A percentile compares a stretch with the other conserved stretches of the same genome.
phyloP scores from a whole-genome alignment of 441 rosid genomes.

The Pelargonium australe region DNA sequence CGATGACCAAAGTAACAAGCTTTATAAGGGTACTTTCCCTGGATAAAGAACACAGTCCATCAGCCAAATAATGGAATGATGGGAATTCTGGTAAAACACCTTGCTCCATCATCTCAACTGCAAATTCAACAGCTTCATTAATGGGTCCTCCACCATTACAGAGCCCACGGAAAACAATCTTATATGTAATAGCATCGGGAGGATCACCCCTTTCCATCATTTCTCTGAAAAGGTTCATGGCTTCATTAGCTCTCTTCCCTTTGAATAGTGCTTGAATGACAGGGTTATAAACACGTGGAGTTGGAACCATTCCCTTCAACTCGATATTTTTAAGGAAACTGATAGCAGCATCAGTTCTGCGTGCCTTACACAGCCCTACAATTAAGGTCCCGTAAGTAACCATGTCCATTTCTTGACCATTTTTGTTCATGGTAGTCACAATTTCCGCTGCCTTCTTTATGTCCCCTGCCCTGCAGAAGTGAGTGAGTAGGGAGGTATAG shows the following conservation, averaged over 20 bases:
- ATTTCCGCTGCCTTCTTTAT: constrained; percentile 78
- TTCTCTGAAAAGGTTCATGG: constrained; percentile 71
- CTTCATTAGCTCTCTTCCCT: constrained; percentile 55
- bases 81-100: constrained; percentile 76
- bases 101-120: constrained; percentile 61
- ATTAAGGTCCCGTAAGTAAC: constrained; percentile 81
- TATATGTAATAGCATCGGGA: constrained; percentile 62
- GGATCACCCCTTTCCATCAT: constrained; percentile 55
- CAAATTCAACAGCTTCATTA: constrained; percentile 76
- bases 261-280: constrained; percentile 69
- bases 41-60: constrained; percentile 64
- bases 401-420: constrained; percentile 72
- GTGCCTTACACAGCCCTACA: constrained; percentile 77
- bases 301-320: constrained; percentile 64
- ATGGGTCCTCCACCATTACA: constrained; percentile 79
- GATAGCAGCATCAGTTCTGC: constrained; percentile 66
- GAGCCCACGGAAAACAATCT: constrained; percentile 72
- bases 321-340: constrained; percentile 66
- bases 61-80: constrained; percentile 74
- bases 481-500: constrained; percentile 66
- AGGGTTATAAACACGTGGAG: constrained; percentile 80
- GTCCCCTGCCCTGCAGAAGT: constrained; percentile 70
- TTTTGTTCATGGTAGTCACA: constrained; percentile 69
- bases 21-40: constrained; percentile 64
- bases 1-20: constrained; percentile 61